phyloP scores from a whole-genome alignment of 2,329 filamentous ascomycete genomes.

The Beauveria asiatica region DNA sequence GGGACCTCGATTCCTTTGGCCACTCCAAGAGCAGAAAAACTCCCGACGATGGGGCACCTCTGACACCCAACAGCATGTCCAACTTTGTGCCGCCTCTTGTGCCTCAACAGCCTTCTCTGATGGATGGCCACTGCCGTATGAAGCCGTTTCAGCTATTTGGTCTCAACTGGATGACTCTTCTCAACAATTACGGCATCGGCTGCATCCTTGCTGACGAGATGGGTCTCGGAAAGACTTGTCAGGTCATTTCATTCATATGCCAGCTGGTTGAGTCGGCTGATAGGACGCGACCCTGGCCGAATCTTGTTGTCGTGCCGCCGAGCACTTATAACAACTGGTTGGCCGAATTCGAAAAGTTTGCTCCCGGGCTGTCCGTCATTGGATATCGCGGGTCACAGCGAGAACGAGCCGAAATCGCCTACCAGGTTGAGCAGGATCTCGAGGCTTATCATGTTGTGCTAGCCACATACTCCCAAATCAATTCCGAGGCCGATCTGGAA shows the following conservation, averaged over 20 bases:
- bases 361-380: slow-evolving; percentile 66
- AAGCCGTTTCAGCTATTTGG: slow-evolving; percentile 94
- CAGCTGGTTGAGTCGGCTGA: slow-evolving; percentile 60
- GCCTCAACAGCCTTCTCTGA: slow-evolving; percentile 60
- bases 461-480: slow-evolving; percentile 53
- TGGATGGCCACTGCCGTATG: slow-evolving; percentile 68
- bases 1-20: slow-evolving; percentile 42
- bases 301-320: slow-evolving; percentile 83
- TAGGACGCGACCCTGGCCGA: slow-evolving; percentile 48
- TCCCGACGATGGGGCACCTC: slow-evolving; percentile 28
- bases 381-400: slow-evolving; percentile 58
- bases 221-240: slow-evolving; percentile 93
- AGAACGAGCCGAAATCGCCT: slow-evolving; percentile 59
- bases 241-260: slow-evolving; percentile 86
- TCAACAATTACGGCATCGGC: slow-evolving; percentile 71
- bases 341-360: slow-evolving; percentile 80
- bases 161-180: slow-evolving; percentile 83
- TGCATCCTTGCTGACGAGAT: slow-evolving; percentile 97
- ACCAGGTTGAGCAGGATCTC: slow-evolving; percentile 54
- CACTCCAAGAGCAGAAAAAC: slow-evolving; percentile 25
- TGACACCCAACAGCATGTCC: slow-evolving; percentile 32
- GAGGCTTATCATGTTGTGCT: slow-evolving; percentile 56
- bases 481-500: slow-evolving; percentile 39
- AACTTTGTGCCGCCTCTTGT: slow-evolving; percentile 36
- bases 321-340: slow-evolving; percentile 97